Evolutionary conservation across 805 yeast species (phyloP).

Genomic region (Ogataea sp.): DNA sequence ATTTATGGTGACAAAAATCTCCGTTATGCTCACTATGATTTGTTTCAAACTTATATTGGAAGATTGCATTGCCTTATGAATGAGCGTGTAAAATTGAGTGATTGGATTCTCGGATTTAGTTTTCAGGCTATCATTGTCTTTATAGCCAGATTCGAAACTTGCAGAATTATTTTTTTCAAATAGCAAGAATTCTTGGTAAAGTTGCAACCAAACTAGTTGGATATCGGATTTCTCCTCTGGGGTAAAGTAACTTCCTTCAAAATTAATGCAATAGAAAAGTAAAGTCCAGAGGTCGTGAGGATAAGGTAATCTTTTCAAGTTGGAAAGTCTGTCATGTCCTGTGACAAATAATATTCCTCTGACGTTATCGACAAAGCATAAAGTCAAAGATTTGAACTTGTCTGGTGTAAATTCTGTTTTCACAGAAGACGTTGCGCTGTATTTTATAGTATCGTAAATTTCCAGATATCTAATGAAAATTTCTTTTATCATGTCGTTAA

Average conservation of each 20-base stretch:
- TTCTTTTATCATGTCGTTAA: conserved; percentile 72
- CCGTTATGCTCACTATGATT: background rate
- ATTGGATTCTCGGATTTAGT: conserved; percentile 32
- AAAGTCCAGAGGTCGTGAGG: conserved; percentile 36
- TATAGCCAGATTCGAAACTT: conserved; percentile 30
- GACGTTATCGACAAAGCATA: conserved; percentile 16
- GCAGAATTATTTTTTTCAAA: conserved; percentile 7
- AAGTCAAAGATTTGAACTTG: conserved; percentile 8
- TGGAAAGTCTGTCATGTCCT: conserved; percentile 21
- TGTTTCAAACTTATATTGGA: background rate
- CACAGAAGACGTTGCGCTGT: background rate
- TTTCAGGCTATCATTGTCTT: conserved; percentile 28
- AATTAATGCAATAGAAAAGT: conserved; percentile 19
- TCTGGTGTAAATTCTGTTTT: background rate
- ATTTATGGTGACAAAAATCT: conserved; percentile 8
- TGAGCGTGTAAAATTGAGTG: conserved; percentile 28
- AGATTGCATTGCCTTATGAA: conserved; percentile 15
- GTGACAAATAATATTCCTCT: conserved; percentile 17
- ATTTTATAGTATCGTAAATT: conserved; percentile 11
- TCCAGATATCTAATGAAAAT: conserved; percentile 38
- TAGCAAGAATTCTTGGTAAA: conserved; percentile 26
- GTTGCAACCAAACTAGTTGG: conserved; percentile 31
- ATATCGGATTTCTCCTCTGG: conserved; percentile 22
- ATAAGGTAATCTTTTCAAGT: conserved; percentile 33
- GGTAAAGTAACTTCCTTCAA: conserved; percentile 13